These are phyloP conservation scores for Trichoderma brevicompactum DNA, from an alignment of 2,329 filamentous ascomycete species.

Conservation along the genomic window DNA sequence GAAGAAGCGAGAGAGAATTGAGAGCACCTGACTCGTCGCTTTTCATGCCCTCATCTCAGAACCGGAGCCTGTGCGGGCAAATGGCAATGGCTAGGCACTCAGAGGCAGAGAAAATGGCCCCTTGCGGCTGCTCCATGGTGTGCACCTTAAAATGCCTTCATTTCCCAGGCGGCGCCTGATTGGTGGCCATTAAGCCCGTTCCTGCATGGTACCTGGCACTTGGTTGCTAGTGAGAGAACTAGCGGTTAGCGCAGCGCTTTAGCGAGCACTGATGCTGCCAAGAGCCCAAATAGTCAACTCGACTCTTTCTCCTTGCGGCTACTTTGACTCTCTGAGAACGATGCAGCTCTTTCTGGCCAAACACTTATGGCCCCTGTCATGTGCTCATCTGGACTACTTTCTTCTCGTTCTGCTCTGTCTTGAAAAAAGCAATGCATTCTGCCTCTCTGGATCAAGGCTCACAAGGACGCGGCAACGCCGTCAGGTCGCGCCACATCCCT, in stretches of 20 bases:
- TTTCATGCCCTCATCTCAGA: background rate
- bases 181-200: constrained; percentile 9
- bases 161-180: constrained; percentile 14
- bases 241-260: constrained; percentile 2
- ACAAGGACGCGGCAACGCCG: background rate
- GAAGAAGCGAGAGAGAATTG: background rate
- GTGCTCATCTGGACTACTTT: no score
- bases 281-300: background rate
- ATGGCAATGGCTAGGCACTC: background rate
- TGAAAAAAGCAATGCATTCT: background rate
- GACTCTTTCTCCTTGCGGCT: background rate
- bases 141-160: constrained; percentile 13
- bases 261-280: background rate
- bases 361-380: no score
- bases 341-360: no score
- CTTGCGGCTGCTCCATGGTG: constrained; percentile 16
- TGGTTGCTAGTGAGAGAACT: constrained; percentile 1
- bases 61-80: background rate
- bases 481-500: constrained; percentile 15
- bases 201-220: constrained; percentile 28
- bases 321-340: no score
- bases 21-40: background rate
- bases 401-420: background rate
- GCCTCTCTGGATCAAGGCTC: background rate
- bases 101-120: no score